These are phyloP conservation scores for Plasmodium falciparum DNA, from an alignment of 169 alveolate species.

Conservation along the genomic window DNA sequence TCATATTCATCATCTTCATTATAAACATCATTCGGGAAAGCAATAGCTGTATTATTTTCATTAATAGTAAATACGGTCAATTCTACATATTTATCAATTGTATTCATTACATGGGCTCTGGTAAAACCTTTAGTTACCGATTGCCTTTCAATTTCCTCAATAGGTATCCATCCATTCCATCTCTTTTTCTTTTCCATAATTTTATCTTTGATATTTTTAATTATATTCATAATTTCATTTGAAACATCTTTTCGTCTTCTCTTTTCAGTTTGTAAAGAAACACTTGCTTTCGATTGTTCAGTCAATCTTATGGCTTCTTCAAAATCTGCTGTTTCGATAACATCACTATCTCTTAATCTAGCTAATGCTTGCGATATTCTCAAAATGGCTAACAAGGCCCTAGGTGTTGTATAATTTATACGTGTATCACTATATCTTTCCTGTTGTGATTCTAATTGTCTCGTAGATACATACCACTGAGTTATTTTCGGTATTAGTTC, in stretches of 20 bases:
- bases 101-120: slow-evolving; percentile 79
- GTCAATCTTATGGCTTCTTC: slow-evolving; percentile 96
- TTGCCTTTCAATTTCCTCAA: slow-evolving; percentile 84
- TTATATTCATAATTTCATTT: slow-evolving; percentile 86
- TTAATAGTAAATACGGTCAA: slow-evolving; percentile 83
- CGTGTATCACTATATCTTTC: slow-evolving; percentile 88
- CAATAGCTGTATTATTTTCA: slow-evolving; percentile 66
- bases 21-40: slow-evolving; percentile 66
- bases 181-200: slow-evolving; percentile 78
- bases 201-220: slow-evolving; percentile 82
- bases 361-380: slow-evolving; percentile 96
- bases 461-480: slow-evolving; percentile 84
- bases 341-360: slow-evolving; percentile 93
- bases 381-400: slow-evolving; percentile 96
- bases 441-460: slow-evolving; percentile 84
- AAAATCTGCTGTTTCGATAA: slow-evolving; percentile 93
- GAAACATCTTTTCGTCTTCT: slow-evolving; percentile 80
- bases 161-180: slow-evolving; percentile 87
- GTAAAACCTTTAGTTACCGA: slow-evolving; percentile 82
- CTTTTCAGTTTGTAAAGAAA: slow-evolving; percentile 82
- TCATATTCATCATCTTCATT: slow-evolving; percentile 35
- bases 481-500: slow-evolving; percentile 80
- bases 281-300: slow-evolving; percentile 91
- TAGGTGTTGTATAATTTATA: slow-evolving; percentile 96
- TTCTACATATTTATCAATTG: slow-evolving; percentile 85